phyloP scores from a whole-genome alignment of 352 stramenopile genomes.

The Pythium periplocum region DNA sequence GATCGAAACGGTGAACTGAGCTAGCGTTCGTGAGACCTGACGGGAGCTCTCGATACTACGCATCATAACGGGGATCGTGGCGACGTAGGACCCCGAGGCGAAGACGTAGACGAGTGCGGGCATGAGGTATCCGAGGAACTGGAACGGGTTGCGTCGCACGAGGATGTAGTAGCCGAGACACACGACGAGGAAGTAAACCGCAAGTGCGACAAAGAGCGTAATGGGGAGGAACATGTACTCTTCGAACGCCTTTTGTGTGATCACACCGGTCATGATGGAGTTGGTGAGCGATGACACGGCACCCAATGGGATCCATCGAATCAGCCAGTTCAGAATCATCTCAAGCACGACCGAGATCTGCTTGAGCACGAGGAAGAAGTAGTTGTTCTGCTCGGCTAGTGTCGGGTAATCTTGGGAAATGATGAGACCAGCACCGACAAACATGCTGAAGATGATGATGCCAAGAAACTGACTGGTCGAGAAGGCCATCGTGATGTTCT shows the following conservation, averaged over 20 bases:
- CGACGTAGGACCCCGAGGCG: conserved; percentile 36
- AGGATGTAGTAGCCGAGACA: conserved; percentile 51
- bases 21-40: conserved; percentile 56
- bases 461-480: conserved; percentile 35
- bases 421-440: conserved; percentile 43
- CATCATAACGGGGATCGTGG: conserved; percentile 57
- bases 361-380: conserved; percentile 48
- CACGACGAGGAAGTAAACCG: conserved; percentile 46
- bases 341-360: conserved; percentile 57
- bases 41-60: conserved; percentile 53
- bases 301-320: conserved; percentile 41
- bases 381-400: conserved; percentile 31
- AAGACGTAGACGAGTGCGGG: conserved; percentile 54
- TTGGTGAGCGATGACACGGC: conserved; percentile 48
- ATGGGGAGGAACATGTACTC: conserved; percentile 35
- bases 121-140: conserved; percentile 50
- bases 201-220: conserved; percentile 34
- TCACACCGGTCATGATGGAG: conserved; percentile 41
- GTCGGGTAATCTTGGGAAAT: conserved; percentile 35
- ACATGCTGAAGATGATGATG: conserved; percentile 50
- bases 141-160: conserved; percentile 55
- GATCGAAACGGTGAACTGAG: conserved; percentile 52
- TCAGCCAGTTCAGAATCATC: conserved; percentile 65
- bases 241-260: conserved; percentile 26
- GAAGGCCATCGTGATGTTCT: conserved; percentile 59